Evolutionary conservation across 495 filamentous ascomycete species (phyloP), one percentile per base, ranked within the genome.

Genomic region (Lophiotrema nucula): DNA sequence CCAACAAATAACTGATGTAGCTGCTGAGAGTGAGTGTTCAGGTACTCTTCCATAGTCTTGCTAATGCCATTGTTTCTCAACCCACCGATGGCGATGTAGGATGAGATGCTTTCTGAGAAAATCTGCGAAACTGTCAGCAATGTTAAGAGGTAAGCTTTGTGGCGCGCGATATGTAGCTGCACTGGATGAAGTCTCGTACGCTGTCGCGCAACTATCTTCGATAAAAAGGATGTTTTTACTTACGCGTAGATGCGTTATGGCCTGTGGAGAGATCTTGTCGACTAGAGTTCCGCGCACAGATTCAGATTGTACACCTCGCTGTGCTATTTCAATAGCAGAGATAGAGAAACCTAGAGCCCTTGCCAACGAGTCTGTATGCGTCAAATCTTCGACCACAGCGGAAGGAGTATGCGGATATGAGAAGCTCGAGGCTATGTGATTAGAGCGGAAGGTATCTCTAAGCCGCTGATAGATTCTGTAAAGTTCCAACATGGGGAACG

Each of bases 241-340:
- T n/a, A n/a, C 85, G 52, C 91, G 88, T n/a, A 98, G 77, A 68
- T 96, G 90, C 0, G 90, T 91, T 37, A 98, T 71, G 2, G 83
- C 78, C 65, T 95, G 81, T 35, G 89, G 81, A 0, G 92, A 84
- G 24, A 97, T 88, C 64, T 85, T 90, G 57, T 92, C 88, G n/a
- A 97, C 67, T 27, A 97, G 73, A 0, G 87, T 92, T 63, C 79
- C 77, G 18, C 53, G 56, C 13, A 88, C 88, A 28, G 83, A 81
- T 37, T 89, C 83, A 3, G 88, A 85, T 53, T 88, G 86, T 1
- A 90, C 75, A 13, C 95, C 93, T 48, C 93, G 87, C 67, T 96
- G 92, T 41, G 90, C 83, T 53, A 99, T 97, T 70, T 99, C 93
- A 4, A 88, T 83, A 0, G 90, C 84, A 1, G 92, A 83, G 47